Conservation (phyloP, 768 basidiomycete species). For the Lyophyllum semitale region DNA sequence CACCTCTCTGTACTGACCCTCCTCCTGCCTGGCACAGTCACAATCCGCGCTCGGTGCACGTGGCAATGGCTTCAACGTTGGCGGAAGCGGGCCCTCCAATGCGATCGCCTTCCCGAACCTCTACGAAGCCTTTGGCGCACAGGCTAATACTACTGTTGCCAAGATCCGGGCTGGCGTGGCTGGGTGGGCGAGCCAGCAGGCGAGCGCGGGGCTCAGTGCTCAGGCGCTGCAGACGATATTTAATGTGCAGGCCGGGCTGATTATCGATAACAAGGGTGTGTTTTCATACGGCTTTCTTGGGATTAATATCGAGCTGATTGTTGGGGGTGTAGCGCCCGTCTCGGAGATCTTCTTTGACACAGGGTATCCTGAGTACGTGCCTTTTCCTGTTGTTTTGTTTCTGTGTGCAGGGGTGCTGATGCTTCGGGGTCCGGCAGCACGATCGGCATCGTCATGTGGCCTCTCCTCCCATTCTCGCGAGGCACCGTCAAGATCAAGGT, state of each 20-base stretch:
- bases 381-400: background rate
- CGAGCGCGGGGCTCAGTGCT: conserved; percentile 38
- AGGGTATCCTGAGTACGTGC: conserved; percentile 44
- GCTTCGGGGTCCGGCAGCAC: conserved; percentile 23
- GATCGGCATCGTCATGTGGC: conserved; percentile 54
- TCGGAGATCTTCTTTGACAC: conserved; percentile 50
- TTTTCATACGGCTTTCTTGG: background rate
- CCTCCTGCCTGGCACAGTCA: conserved; percentile 25
- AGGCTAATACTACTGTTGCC: conserved; percentile 31
- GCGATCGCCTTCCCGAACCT: conserved; percentile 54
- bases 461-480: conserved; percentile 55
- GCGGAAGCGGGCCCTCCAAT: conserved; percentile 47
- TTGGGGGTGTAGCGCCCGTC: conserved; percentile 37
- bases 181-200: conserved; percentile 46
- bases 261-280: conserved; percentile 48
- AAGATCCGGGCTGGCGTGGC: conserved; percentile 39
- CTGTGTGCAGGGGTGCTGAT: background rate
- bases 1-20: background rate
- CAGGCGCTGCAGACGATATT: conserved; percentile 44
- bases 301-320: background rate
- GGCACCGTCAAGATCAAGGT: conserved; percentile 52
- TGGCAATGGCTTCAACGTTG: conserved; percentile 40
- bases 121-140: conserved; percentile 43
- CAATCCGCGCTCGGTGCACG: conserved; percentile 43
- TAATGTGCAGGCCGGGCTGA: conserved; percentile 46